Evolutionary conservation across 1,284 basidiomycete species (phyloP), one percentile per base, ranked within the genome.

Genomic region (Ganoderma leucocontextum): DNA sequence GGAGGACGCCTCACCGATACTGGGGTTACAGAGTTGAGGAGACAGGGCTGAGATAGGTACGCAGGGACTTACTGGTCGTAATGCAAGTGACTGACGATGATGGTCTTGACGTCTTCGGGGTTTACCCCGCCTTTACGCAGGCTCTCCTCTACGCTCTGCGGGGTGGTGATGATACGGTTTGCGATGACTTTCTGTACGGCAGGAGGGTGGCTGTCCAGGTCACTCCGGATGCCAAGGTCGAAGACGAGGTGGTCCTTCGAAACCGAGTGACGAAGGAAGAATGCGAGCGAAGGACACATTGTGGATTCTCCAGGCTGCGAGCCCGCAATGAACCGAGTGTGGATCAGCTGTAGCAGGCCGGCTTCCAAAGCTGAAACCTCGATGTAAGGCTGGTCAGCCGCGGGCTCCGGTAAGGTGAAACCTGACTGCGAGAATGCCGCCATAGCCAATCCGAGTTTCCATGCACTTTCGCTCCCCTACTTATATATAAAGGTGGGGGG

Each of bases 41-140:
- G 19, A 42, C 10, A 25, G 44, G 3, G 17, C 47, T 13, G 2
- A n/a, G 35, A 29, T 17, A n/a, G 8, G 55, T 3, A 13, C 4
- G 5, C 44, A 49, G 29, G 19, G 13, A 64, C 67, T 44, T 38
- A 71, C 72, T 83, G 81, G 67, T 83, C 82, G 73, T 75, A 82
- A 55, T 89, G 87, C 38, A 83, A 69, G 70, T 89, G 87, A 13
- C 85, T 87, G 25, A 89, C 69, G 47, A 85, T 81, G n/a, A 88
- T 79, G 1, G 79, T 81, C 41, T 82, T 77, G 47, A 87, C 79
- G 12, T 83, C 78, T 10, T 75, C 70, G 0, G 84, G 84, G 2
- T 77, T 68, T 0, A 83, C 63, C 0, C 86, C 86, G 17, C 87
- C 87, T 64, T 84, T 84, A 1, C 69, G 73, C 22, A 88, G 79